These are phyloP conservation scores for Polygonum maritimum DNA, from an alignment of 148 eudicot genomes.

Conservation along the genomic window DNA sequence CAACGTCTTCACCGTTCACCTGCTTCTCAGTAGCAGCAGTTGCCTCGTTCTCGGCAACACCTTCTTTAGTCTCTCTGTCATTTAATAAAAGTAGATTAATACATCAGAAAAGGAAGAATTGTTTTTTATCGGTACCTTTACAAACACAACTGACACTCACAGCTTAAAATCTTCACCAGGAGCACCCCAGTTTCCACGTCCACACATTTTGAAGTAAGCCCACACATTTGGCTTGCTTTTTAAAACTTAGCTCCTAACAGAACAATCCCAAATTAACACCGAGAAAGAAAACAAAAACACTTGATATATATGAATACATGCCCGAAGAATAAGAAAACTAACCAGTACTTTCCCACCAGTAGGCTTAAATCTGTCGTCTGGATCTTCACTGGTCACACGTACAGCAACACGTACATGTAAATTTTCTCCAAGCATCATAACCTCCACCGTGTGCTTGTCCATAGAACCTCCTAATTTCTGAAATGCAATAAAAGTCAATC, in stretches of 20 bases:
- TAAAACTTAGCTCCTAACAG: conserved; percentile 72
- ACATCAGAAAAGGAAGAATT: not conserved
- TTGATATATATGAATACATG: not conserved
- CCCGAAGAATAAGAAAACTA: not conserved
- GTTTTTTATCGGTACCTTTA: not conserved
- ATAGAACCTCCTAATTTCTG: conserved; percentile 91
- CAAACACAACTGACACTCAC: conserved; percentile 28
- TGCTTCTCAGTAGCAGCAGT: conserved; percentile 41
- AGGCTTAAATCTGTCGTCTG: conserved; percentile 99
- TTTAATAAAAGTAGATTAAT: not conserved
- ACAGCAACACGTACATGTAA: conserved; percentile 79
- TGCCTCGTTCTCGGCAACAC: conserved; percentile 49
- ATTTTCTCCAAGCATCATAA: conserved; percentile 83
- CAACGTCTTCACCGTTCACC: conserved; percentile 33
- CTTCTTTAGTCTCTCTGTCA: conserved; percentile 55
- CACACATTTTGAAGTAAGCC: conserved; percentile 99
- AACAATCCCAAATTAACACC: not conserved
- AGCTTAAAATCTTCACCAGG: conserved; percentile 55
- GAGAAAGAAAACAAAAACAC: not conserved
- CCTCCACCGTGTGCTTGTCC: conserved; percentile 89
- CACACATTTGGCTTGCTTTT: conserved; percentile 99
- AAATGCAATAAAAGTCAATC: not conserved
- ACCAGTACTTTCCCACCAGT: conserved; percentile 99
- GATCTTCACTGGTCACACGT: conserved; percentile 99
- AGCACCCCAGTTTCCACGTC: conserved; percentile 96